A percentile compares a stretch with the other conserved stretches of the same genome.
These are phyloP conservation scores for Solanum okadae DNA, from an alignment of 257 asterid genomes.

Conservation along the genomic window DNA sequence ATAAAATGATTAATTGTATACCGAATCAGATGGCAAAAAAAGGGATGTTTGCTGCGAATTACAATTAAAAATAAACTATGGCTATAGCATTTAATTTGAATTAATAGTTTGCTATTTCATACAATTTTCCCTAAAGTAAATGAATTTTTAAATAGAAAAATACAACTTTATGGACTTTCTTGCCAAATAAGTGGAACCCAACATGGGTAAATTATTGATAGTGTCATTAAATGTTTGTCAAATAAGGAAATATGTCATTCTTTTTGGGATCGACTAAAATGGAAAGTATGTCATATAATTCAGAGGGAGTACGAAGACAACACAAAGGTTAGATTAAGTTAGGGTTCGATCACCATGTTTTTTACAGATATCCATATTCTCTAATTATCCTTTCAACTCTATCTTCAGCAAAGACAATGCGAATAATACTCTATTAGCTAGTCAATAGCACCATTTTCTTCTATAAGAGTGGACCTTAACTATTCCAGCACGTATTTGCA, in stretches of 20 bases:
- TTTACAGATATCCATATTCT: not conserved
- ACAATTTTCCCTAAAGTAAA: too few species aligned
- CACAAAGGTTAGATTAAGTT: not conserved
- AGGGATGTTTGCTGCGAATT: too few species aligned
- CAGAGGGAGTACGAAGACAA: not conserved
- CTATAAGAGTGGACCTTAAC: not conserved
- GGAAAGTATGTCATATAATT: not conserved
- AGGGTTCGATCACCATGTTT: not conserved
- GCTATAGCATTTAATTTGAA: too few species aligned
- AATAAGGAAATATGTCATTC: not conserved
- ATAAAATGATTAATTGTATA: too few species aligned
- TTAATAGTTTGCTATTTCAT: too few species aligned
- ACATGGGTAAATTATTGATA: not conserved
- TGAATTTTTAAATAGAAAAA: not conserved
- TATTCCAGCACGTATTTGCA: not conserved
- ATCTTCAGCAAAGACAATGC: not conserved
- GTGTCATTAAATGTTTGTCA: not conserved
- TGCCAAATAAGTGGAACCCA: not conserved
- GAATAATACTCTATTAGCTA: not conserved
- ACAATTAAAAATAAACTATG: too few species aligned
- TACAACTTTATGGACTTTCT: too few species aligned
- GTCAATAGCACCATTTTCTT: not conserved
- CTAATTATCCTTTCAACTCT: not conserved
- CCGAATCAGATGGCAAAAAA: too few species aligned
- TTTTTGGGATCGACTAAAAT: not conserved